phyloP scores from a whole-genome alignment of 1,139 yeast species.

The Sugiyamaella paludigena region DNA sequence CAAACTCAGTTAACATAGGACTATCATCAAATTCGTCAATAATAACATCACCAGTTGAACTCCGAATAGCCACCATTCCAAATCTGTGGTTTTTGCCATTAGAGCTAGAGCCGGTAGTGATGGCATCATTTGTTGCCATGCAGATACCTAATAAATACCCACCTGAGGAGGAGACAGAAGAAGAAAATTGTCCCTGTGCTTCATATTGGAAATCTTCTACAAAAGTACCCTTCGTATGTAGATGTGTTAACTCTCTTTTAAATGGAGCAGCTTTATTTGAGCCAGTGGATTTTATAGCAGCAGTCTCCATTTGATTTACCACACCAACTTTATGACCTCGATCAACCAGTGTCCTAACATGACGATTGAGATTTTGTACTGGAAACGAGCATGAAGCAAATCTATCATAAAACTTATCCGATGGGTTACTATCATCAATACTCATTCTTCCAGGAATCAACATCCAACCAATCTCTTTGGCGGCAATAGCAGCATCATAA shows the following conservation, averaged over 20 bases:
- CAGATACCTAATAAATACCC: constrained; percentile 31
- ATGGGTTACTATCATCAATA: constrained; percentile 45
- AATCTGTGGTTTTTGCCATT: constrained; percentile 21
- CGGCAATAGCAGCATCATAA: constrained; percentile 68
- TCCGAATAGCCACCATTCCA: constrained; percentile 66
- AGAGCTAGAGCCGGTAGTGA: neutral
- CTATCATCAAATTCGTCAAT: constrained; percentile 66
- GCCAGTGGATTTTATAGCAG: constrained; percentile 61
- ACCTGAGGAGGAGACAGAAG: constrained; percentile 19
- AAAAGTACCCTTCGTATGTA: constrained; percentile 83
- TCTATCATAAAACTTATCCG: constrained; percentile 46
- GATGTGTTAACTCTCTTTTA: constrained; percentile 63
- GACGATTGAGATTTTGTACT: constrained; percentile 66
- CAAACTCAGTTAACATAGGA: constrained; percentile 55
- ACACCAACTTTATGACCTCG: constrained; percentile 66
- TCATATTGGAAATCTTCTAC: constrained; percentile 49
- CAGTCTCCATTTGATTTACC: constrained; percentile 80
- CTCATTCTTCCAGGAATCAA: constrained; percentile 63
- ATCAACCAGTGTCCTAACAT: constrained; percentile 50
- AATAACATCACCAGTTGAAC: constrained; percentile 73
- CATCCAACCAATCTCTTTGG: constrained; percentile 66
- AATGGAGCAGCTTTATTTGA: constrained; percentile 53
- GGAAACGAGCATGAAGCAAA: constrained; percentile 89
- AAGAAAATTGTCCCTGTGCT: constrained; percentile 19
- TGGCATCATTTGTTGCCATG: neutral